Percentiles rank a stretch among this genome's conserved stretches.
These are phyloP conservation scores for Fusarium miscanthi DNA, from an alignment of 2,329 filamentous ascomycete species.

Conservation along the genomic window DNA sequence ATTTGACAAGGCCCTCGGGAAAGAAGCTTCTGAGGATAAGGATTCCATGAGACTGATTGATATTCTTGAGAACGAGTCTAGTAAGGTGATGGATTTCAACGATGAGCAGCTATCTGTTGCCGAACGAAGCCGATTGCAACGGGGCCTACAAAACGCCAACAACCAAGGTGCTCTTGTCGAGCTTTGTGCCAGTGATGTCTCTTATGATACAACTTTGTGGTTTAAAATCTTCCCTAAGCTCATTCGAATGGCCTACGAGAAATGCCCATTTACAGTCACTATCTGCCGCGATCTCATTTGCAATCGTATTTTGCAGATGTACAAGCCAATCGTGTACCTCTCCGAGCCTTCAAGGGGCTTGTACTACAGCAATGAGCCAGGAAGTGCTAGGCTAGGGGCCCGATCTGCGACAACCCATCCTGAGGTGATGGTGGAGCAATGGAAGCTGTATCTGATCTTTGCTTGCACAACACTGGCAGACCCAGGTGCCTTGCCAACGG, in stretches of 20 bases:
- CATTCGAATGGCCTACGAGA: conserved; percentile 88
- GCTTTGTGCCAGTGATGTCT: conserved; percentile 93
- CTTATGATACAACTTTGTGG: conserved; percentile 95
- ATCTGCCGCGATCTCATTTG: conserved; percentile 93
- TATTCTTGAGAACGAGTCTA: conserved; percentile 90
- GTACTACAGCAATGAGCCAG: conserved; percentile 70
- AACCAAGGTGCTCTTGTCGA: conserved; percentile 89
- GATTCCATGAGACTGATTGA: conserved; percentile 83
- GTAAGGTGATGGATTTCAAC: conserved; percentile 89
- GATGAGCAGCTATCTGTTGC: conserved; percentile 91
- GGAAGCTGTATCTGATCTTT: conserved; percentile 97
- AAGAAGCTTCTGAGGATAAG: conserved; percentile 67
- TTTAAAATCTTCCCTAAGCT: conserved; percentile 98
- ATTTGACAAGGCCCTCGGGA: conserved; percentile 89
- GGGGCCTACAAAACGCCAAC: conserved; percentile 86
- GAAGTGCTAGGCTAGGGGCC: conserved; percentile 62
- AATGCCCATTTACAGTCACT: conserved; percentile 90
- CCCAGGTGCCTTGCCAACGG: conserved; percentile 67
- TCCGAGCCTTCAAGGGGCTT: conserved; percentile 77
- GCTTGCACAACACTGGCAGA: conserved; percentile 95
- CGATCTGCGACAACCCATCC: conserved; percentile 78
- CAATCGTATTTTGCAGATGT: conserved; percentile 92
- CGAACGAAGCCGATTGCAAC: conserved; percentile 90
- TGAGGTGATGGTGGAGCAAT: conserved; percentile 93
- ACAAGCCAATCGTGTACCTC: conserved; percentile 81